Evolutionary conservation across 257 asterid species (phyloP).

Genomic region (Schizonepeta tenuifolia): DNA sequence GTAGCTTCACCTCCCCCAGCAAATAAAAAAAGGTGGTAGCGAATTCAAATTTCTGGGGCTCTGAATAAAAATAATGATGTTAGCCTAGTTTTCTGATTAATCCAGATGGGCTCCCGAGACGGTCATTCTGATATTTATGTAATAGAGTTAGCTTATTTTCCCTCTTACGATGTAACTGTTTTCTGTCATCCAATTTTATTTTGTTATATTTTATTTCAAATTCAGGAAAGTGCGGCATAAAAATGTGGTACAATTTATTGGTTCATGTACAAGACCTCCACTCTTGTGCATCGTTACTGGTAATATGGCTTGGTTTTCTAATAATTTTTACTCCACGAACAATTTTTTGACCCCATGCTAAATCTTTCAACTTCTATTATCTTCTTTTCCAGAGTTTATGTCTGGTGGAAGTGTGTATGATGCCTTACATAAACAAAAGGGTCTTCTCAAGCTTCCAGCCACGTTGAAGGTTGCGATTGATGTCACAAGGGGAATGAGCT

Average conservation of each 20-base stretch:
- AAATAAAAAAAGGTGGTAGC: neutral
- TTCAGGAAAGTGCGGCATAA: conserved; percentile 89
- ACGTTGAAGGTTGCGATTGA: conserved; percentile 70
- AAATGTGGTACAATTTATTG: conserved; percentile 84
- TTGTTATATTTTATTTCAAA: too few species aligned
- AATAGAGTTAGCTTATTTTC: neutral
- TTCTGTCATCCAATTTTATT: too few species aligned
- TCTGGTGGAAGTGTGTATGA: conserved; percentile 88
- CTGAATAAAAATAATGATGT: neutral
- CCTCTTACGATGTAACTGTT: neutral
- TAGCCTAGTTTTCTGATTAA: neutral
- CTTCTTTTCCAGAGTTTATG: conserved; percentile 65
- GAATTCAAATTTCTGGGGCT: neutral
- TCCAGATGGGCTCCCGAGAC: neutral
- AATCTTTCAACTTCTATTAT: neutral
- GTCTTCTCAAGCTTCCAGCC: conserved; percentile 63
- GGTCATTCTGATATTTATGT: neutral
- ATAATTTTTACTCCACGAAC: conserved; percentile 5
- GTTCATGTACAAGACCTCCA: conserved; percentile 90
- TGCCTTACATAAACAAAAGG: conserved; percentile 73
- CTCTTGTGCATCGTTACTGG: conserved; percentile 86
- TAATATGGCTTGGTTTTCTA: conserved; percentile 31
- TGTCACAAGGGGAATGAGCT: conserved; percentile 92
- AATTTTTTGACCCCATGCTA: neutral
- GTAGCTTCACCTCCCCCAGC: neutral